Evolutionary conservation across 1,284 basidiomycete species (phyloP).

Genomic region (Meripilus lineatus): DNA sequence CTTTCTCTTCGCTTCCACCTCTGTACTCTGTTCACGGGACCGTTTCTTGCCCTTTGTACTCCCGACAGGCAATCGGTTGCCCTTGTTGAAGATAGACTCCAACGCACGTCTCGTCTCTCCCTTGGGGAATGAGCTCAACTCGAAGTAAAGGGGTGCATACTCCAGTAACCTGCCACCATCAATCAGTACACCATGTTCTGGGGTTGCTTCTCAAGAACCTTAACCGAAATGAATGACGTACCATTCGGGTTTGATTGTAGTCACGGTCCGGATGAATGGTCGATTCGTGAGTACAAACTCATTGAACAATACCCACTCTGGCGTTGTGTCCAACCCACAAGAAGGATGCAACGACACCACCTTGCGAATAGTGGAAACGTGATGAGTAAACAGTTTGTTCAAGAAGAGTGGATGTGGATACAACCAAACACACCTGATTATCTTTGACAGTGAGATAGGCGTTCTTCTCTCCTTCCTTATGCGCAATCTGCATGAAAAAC

Average conservation of each 20-base stretch:
- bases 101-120: constrained; percentile 74
- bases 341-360: constrained; percentile 90
- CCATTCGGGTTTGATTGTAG: constrained; percentile 90
- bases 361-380: constrained; percentile 33
- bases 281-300: constrained; percentile 94
- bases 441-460: constrained; percentile 90
- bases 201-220: too few relatives aligned
- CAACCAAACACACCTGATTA: constrained; percentile 59
- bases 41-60: too few relatives aligned
- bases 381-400: too few relatives aligned
- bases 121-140: constrained; percentile 58
- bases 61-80: too few relatives aligned
- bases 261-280: constrained; percentile 89
- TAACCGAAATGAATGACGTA: constrained; percentile 30
- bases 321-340: constrained; percentile 88
- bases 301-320: constrained; percentile 98
- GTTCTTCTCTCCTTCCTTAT: constrained; percentile 91
- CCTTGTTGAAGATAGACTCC: too few relatives aligned
- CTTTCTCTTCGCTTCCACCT: too few relatives aligned
- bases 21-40: too few relatives aligned
- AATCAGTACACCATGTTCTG: too few relatives aligned
- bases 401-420: background rate
- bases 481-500: constrained; percentile 99
- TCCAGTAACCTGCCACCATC: constrained; percentile 89
- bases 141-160: constrained; percentile 77